Evolutionary conservation across 768 basidiomycete species (phyloP).

Genomic region (Naganishia vishniacii): DNA sequence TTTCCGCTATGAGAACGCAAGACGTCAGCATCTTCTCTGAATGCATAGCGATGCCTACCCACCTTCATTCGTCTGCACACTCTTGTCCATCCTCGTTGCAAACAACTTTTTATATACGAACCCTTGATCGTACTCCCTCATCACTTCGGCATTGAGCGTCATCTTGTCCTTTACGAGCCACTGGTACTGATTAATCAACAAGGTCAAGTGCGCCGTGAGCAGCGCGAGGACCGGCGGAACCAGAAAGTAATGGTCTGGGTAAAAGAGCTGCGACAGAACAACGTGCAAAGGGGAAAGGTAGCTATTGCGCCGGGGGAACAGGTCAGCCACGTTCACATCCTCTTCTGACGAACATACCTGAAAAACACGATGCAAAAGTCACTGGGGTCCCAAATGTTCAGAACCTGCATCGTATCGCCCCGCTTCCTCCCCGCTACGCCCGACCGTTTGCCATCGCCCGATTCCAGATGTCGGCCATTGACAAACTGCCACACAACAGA

Average conservation of each 20-base stretch:
- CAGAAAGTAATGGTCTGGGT: constrained; percentile 34
- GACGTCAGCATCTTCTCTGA: background rate
- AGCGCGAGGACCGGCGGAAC: constrained; percentile 25
- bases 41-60: background rate
- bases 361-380: constrained; percentile 46
- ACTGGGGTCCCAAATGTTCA: constrained; percentile 47
- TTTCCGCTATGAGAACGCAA: background rate
- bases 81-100: constrained; percentile 38
- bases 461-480: constrained; percentile 6
- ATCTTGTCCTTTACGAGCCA: constrained; percentile 45
- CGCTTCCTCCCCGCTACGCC: constrained; percentile 11
- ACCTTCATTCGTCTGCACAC: constrained; percentile 43
- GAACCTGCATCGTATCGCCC: constrained; percentile 37
- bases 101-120: constrained; percentile 47
- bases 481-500: constrained; percentile 6
- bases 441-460: constrained; percentile 1
- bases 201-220: constrained; percentile 31
- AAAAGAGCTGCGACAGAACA: constrained; percentile 37
- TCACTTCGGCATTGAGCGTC: constrained; percentile 44
- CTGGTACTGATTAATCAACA: constrained; percentile 36
- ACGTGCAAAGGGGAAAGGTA: constrained; percentile 40
- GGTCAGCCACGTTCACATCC: background rate
- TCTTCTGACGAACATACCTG: constrained; percentile 32
- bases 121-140: constrained; percentile 47
- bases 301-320: constrained; percentile 23